Base-by-base conservation (phyloP, 2,329 filamentous ascomycete species). In the Penicillium sp. region DNA sequence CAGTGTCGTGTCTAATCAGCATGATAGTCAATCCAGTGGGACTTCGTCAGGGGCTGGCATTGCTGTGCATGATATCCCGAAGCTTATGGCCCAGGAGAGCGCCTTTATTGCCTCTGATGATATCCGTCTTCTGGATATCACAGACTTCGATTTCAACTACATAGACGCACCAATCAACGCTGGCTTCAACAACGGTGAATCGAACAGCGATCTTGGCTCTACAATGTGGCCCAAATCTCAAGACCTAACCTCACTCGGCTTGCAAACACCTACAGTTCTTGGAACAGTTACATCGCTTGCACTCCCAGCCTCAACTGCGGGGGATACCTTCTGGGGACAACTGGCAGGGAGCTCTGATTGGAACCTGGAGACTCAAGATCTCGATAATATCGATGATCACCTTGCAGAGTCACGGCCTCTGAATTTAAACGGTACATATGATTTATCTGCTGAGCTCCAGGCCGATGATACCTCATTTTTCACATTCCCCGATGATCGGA, bases 401-500 rank as follows among this genome's bases (percentile, higher is more conserved):
- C 30, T 58, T 28, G n/a, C 28, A 58, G 19, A 35, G 30, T 42
- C 24, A 10, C 7, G 47, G 9, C 47, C 45, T 15, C 15, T 26
- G 6, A 42, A 7, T 8, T 19, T 44, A 24, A 9, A 28, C 24
- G 33, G 30, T 15, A 54, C 28, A 9, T 26, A 37, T 26, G 42
- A 55, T 42, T 35, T 71, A 33, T 65, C 66, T 0, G 57, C 64
- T n/a, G 60, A 59, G n/a, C 58, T 72, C 2, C 66, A 70, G 59
- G 55, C 61, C 19, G 62, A 67, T 37, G 67, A 72, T 28, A 51
- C 69, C 2, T 62, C 66, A 10, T 71, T 65, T 8, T 75, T 73
- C 61, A 71, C 73, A 10, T 77, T 78, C 58, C 75, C 80, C 1
- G 84, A 86, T 70, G 83, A 82, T 51, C 83, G 81, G 65, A 73